A percentile compares a stretch with the other conserved stretches of the same genome.
These are phyloP conservation scores for Adansonia rubrostipa DNA, from an alignment of 441 rosid species.

Conservation along the genomic window DNA sequence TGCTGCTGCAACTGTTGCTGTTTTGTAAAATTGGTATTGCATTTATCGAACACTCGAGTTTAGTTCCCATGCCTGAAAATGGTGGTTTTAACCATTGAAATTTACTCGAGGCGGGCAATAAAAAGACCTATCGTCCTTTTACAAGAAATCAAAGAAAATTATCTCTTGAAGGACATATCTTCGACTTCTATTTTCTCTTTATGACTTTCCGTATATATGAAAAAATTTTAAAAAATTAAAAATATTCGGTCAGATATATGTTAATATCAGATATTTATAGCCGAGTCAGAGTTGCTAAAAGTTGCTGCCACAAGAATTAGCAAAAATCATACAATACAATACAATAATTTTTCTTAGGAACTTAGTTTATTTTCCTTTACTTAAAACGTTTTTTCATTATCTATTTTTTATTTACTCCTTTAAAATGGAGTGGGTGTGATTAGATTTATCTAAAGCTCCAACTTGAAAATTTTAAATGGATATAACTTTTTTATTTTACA, in stretches of 20 bases:
- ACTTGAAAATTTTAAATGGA: no score
- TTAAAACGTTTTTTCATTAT: neutral
- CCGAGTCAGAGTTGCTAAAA: neutral
- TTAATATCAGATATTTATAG: no score
- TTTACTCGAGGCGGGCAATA: neutral
- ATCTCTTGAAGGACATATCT: no score
- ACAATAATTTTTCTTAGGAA: neutral
- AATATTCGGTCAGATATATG: no score
- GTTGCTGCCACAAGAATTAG: neutral
- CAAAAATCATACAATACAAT: neutral
- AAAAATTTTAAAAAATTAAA: no score
- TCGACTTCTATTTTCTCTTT: no score
- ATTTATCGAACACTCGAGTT: slow-evolving; percentile 46
- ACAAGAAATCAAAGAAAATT: neutral
- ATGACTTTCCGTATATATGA: no score
- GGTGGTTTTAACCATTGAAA: neutral
- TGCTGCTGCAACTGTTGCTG: slow-evolving; percentile 29
- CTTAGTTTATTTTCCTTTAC: neutral
- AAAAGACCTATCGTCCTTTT: neutral
- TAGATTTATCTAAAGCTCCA: no score
- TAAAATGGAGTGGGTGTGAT: no score
- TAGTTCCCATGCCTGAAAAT: slow-evolving; percentile 81
- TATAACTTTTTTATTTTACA: no score
- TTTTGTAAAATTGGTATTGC: slow-evolving; percentile 41
- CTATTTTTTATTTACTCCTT: neutral